Conservation (phyloP, 805 yeast genomes). For the Pichia scutulata region DNA sequence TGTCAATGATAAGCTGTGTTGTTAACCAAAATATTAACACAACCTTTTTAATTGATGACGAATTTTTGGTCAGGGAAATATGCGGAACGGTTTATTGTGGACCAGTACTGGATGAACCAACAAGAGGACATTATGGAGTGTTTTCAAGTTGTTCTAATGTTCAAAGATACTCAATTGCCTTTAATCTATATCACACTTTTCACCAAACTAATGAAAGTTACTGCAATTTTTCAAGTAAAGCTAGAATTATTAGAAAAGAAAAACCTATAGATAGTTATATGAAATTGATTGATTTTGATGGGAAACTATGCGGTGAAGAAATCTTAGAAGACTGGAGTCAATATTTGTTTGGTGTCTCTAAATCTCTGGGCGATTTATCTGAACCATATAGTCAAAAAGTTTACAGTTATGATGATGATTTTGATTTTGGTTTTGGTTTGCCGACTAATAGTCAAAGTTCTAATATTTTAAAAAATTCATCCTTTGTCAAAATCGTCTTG, state of each 20-base stretch:
- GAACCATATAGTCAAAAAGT: slow-evolving; percentile 9
- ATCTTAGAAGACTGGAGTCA: slow-evolving; percentile 21
- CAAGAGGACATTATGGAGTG: slow-evolving; percentile 34
- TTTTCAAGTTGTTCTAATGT: slow-evolving; percentile 33
- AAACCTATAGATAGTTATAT: slow-evolving; percentile 12
- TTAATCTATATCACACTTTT: slow-evolving; percentile 30
- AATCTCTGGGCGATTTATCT: background rate
- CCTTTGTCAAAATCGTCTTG: background rate
- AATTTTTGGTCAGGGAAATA: slow-evolving; percentile 14
- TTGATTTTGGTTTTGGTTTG: background rate
- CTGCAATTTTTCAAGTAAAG: slow-evolving; percentile 15
- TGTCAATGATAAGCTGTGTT: slow-evolving; percentile 34
- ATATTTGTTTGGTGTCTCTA: slow-evolving; percentile 17
- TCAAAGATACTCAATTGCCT: slow-evolving; percentile 35
- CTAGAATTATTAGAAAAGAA: slow-evolving; percentile 12
- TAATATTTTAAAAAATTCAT: background rate
- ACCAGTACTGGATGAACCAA: slow-evolving; percentile 30
- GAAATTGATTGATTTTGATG: slow-evolving; percentile 16
- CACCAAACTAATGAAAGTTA: slow-evolving; percentile 13
- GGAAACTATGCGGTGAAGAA: slow-evolving; percentile 20
- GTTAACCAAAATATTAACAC: slow-evolving; percentile 12
- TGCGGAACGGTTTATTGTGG: slow-evolving; percentile 34
- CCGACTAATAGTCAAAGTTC: background rate
- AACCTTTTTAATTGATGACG: slow-evolving; percentile 8
- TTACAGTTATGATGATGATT: slow-evolving; percentile 11